Base-by-base conservation (phyloP, 2,329 filamentous ascomycete species). In the Cordyceps militaris region DNA sequence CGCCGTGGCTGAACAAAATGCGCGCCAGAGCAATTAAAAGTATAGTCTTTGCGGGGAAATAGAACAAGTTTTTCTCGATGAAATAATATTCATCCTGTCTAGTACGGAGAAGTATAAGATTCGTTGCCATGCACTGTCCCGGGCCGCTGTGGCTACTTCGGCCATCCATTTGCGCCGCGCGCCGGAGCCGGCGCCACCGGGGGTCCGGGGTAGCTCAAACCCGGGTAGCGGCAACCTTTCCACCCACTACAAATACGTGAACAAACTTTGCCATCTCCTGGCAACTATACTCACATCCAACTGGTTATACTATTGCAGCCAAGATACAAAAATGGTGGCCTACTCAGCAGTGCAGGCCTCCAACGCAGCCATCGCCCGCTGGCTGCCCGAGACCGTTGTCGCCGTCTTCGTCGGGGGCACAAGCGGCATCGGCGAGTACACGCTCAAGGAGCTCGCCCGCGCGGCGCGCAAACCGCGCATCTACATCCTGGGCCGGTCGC, bases 401-500 rank as follows among this genome's bases (percentile, higher is more conserved):
- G 76, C 74, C 46, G 73, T 81, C 26, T 82, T 82, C 57, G 74
- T 80, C 4, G 79, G 80, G 34, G 80, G 75, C 28, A 84, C 80
- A 4, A 74, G 73, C 38, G 80, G 80, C n/a, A 81, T 84, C 44
- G 80, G 80, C 50, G 50, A 53, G 38, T 53, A 44, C 26, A 53
- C 50, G 2, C 66, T 82, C 16, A 76, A 74, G 53, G 66, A 73
- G 23, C 77, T 82, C 42, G 71, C 73, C 11, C 70, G 73, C 42
- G 63, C 73, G 19, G 66, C 75, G 2, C 58, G 61, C 2, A 65
- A 63, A 1, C 79, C 80, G 0, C 74, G 68, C 19, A 71, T 80
- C 30, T 84, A 84, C 64, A 72, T 82, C 38, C 62, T 83, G 40
- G 80, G 80, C 1, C 75, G 81, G 1, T 73, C 69, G 1, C 61